Base-by-base conservation (phyloP, 345 rosid species). In the Orychophragmus violaceus region DNA sequence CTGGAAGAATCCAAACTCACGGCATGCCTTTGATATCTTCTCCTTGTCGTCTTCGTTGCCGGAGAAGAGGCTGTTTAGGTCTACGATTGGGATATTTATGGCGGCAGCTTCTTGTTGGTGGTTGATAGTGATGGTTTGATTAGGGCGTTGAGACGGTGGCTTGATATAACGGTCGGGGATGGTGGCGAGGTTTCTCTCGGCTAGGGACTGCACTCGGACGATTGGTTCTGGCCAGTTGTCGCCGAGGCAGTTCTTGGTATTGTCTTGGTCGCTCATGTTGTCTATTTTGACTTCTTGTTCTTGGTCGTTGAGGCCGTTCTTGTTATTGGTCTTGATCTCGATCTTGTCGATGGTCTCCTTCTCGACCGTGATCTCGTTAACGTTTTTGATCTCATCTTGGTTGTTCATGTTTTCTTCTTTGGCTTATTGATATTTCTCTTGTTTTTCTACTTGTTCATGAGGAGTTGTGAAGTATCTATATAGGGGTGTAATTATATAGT, bases 171-270 rank as follows among this genome's bases (percentile, higher is more conserved):
- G 81, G 6, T 71, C 74, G 0, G 99, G 97, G 62, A 94, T 70
- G 18, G 13, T 18, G 12, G 62, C 3, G 5, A 76, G 65, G 37
- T 82, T 75, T 29, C 78, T 77, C 13, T 90, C 89, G 49, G 97
- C 90, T 54, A 94, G 75, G 44, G 96, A 82, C 61, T 90, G 99
- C 71, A 94, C 99, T 2, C 99, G 90, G 59, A 90, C 79, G 12
- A 90, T 74, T 1, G 97, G 99, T 65, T 94, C 99, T 3, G 99
- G 99, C 99, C 99, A 94, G 12, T 81, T 88, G 71, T 61, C 45
- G 0, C 52, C 52, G 16, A 64, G 63, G 23, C 70, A 33, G 12
- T 45, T 25, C 56, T 13, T 35, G 53, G 45, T 54, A 23, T 51
- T 41, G 32, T 45, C 30, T 18, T 45, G 29, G 27, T 60, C 59